Percentiles rank a stretch among this genome's conserved stretches.
Evolutionary conservation across 2,329 filamentous ascomycete species (phyloP).

Genomic region (Metarhizium guizhouense): DNA sequence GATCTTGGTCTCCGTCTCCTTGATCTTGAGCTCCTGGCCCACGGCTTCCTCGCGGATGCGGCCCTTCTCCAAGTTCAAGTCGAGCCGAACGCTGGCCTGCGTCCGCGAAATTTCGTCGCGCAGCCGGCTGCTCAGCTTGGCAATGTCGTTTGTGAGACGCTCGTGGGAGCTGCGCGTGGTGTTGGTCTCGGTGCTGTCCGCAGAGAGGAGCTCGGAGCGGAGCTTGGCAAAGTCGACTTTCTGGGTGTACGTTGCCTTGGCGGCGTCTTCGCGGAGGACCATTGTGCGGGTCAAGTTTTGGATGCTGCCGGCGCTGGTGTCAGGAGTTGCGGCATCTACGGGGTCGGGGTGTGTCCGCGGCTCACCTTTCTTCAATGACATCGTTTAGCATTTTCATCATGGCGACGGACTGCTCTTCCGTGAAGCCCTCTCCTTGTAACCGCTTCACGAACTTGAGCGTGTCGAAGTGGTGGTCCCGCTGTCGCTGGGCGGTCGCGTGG

Average conservation of each 20-base stretch:
- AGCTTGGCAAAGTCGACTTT: conserved; percentile 98
- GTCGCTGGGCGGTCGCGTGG: conserved; percentile 50
- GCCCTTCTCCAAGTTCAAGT: conserved; percentile 94
- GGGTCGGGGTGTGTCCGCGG: neutral
- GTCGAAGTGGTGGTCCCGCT: conserved; percentile 90
- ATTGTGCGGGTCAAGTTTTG: conserved; percentile 96
- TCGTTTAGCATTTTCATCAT: conserved; percentile 98
- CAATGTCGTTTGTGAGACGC: conserved; percentile 85
- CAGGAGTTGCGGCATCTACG: neutral
- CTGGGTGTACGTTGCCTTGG: conserved; percentile 70
- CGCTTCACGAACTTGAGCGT: conserved; percentile 95
- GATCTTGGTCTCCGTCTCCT: conserved; percentile 97
- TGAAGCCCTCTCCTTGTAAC: conserved; percentile 84
- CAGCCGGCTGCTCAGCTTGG: conserved; percentile 81
- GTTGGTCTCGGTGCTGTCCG: conserved; percentile 84
- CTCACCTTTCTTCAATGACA: conserved; percentile 85
- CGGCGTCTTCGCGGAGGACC: conserved; percentile 90
- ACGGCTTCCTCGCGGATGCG: conserved; percentile 94
- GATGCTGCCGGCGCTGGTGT: conserved; percentile 50
- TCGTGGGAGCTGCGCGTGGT: conserved; percentile 87
- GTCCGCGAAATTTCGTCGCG: conserved; percentile 92
- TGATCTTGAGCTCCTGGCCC: conserved; percentile 93
- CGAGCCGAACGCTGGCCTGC: conserved; percentile 83
- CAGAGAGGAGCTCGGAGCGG: conserved; percentile 83
- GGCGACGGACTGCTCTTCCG: conserved; percentile 88